phyloP scores from a whole-genome alignment of 2,329 filamentous ascomycete genomes.

The Phoma sp. region DNA sequence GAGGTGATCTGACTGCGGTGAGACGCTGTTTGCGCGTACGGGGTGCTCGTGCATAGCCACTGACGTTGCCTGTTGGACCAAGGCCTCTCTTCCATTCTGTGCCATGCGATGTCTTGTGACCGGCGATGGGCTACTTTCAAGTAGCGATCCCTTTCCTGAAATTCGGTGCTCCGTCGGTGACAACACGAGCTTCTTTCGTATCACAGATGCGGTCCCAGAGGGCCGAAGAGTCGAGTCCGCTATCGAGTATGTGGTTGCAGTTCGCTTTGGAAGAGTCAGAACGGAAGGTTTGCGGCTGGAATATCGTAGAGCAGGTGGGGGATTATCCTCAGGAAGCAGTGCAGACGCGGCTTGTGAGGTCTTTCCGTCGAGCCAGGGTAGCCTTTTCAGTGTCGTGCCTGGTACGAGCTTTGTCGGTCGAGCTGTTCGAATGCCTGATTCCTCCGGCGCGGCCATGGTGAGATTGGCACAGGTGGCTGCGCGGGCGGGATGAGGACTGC shows the following conservation, averaged over 20 bases:
- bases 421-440: neutral
- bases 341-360: slow-evolving; percentile 10
- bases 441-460: neutral
- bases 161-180: slow-evolving; percentile 10
- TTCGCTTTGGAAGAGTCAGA: neutral
- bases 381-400: slow-evolving; percentile 24
- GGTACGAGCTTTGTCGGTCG: slow-evolving; percentile 16
- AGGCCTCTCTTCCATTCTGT: slow-evolving; percentile 18
- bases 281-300: slow-evolving; percentile 9
- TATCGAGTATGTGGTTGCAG: neutral
- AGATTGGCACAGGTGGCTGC: neutral
- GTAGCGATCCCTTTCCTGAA: slow-evolving; percentile 12
- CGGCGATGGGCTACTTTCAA: slow-evolving; percentile 26
- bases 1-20: slow-evolving; percentile 34
- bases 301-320: slow-evolving; percentile 13
- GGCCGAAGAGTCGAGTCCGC: neutral
- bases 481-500: too few species aligned
- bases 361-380: slow-evolving; percentile 44
- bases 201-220: neutral
- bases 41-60: slow-evolving; percentile 6
- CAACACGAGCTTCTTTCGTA: slow-evolving; percentile 16
- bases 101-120: slow-evolving; percentile 25
- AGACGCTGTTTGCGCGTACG: slow-evolving; percentile 28
- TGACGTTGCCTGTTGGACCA: slow-evolving; percentile 3
- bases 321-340: slow-evolving; percentile 4